Base-by-base conservation (phyloP, 805 yeast species). In the Nakazawaea molendinolei region DNA sequence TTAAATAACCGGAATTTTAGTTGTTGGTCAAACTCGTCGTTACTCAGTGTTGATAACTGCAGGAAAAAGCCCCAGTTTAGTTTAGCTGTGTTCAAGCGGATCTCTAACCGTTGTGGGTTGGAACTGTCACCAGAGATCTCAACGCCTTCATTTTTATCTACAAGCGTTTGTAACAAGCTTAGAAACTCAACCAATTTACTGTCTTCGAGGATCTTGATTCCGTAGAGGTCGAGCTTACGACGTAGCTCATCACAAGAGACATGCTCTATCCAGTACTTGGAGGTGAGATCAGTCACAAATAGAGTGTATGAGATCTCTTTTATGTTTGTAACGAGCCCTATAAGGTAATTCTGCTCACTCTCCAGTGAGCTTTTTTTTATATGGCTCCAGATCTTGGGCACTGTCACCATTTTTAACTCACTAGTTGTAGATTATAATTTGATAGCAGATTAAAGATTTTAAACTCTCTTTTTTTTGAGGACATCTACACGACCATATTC, bases 21-120 rank as follows among this genome's bases (percentile, higher is more conserved):
- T 10, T 12, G n/a, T 12, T 8, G 14, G 8, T 29, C 32, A 16
- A 18, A 12, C 22, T 23, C 18, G 15, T 29, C 15, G 7, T 25
- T 15, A 13, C 17, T 12, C 13, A 19, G 19, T 8, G 19, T 19
- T 5, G 14, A 7, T 9, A 8, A 13, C 23, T 3, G 6, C 28
- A 24, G 34, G 9, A 22, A 18, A 17, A 36, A 28, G n/a, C 15
- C 15, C 38, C 38, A 34, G 12, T 22, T 23, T 29, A 34, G 28
- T 21, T 23, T 34, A 16, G 13, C 10, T 7, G 28, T n/a, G 7
- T 23, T 10, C 10, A 34, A 14, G 8, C 17, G 28, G n/a, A 34
- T 6, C 14, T 10, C 12, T 5, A 34, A 16, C 23, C 5, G 23
- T 8, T 12, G 15, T 6, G 28, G 34, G n/a, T n/a, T n/a, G n/a